phyloP scores from a whole-genome alignment of 2,329 filamentous ascomycete species.

The Talaromyces sp. region DNA sequence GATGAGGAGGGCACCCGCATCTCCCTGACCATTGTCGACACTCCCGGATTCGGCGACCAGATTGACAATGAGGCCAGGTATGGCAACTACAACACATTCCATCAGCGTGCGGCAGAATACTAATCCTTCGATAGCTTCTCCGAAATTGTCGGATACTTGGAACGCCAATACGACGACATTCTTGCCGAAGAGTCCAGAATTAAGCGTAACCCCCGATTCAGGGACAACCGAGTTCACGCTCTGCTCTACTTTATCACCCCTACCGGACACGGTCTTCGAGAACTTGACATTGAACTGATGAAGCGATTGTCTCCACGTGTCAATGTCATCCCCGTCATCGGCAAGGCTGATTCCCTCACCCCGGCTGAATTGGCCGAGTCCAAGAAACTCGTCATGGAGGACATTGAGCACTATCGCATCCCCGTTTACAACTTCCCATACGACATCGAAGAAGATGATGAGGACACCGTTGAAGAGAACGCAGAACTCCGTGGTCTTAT shows the following conservation, averaged over 20 bases:
- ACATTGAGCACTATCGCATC: constrained; percentile 99
- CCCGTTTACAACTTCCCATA: constrained; percentile 99
- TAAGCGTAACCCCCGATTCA: constrained; percentile 99
- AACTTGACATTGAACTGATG: constrained; percentile 99
- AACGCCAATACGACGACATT: constrained; percentile 99
- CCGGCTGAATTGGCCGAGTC: constrained; percentile 95
- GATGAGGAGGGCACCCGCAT: constrained; percentile 98
- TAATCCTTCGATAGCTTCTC: constrained; percentile 63
- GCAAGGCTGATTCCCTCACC: constrained; percentile 95
- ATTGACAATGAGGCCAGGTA: constrained; percentile 99
- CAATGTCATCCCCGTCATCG: constrained; percentile 98
- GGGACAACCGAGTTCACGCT: constrained; percentile 97
- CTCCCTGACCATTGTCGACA: constrained; percentile 97
- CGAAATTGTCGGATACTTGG: constrained; percentile 96
- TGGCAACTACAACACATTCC: constrained; percentile 19
- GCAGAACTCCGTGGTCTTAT: constrained; percentile 94
- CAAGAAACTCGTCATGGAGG: constrained; percentile 99
- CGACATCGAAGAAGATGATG: constrained; percentile 98
- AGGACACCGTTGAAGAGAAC: constrained; percentile 99
- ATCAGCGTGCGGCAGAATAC: background rate
- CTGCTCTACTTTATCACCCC: constrained; percentile 99
- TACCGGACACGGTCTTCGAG: constrained; percentile 93
- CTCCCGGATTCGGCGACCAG: constrained; percentile 95
- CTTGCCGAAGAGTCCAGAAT: constrained; percentile 98
- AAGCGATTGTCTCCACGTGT: constrained; percentile 96